These are phyloP conservation scores for Russula foetens DNA, from an alignment of 768 basidiomycete genomes.

Conservation along the genomic window DNA sequence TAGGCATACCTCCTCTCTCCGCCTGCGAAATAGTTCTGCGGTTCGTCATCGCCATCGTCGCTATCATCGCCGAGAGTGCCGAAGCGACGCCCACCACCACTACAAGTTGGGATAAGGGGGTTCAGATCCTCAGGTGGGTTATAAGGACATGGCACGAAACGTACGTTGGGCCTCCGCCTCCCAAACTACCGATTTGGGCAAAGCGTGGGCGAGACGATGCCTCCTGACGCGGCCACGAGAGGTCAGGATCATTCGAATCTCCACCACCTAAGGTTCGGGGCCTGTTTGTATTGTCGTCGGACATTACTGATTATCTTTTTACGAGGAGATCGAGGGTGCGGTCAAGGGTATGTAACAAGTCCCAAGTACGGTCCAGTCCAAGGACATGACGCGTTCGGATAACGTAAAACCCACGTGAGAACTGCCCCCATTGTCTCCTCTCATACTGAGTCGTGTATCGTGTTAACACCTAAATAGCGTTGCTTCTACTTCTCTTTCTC, in stretches of 20 bases:
- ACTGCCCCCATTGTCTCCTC: too few species aligned
- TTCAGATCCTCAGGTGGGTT: not conserved
- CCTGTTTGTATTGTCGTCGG: conserved; percentile 11
- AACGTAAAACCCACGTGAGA: not conserved
- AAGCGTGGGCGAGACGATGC: conserved; percentile 14
- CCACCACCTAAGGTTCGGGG: conserved; percentile 16
- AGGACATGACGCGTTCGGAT: not conserved
- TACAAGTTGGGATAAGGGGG: not conserved
- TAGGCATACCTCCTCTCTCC: conserved; percentile 74
- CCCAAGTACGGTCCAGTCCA: too few species aligned
- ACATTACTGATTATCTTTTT: not conserved
- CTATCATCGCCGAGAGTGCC: conserved; percentile 41
- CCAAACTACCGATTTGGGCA: conserved; percentile 24
- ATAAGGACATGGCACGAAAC: not conserved
- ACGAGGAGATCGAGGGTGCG: not conserved
- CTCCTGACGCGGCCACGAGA: conserved; percentile 8
- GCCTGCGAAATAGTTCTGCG: conserved; percentile 77
- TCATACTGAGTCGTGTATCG: too few species aligned
- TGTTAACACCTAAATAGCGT: too few species aligned
- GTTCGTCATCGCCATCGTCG: conserved; percentile 36
- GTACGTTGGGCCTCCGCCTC: conserved; percentile 9
- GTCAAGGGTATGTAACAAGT: not conserved
- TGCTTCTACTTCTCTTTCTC: not conserved
- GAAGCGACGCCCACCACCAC: conserved; percentile 21
- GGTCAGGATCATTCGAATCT: not conserved